Evolutionary conservation across 192 early-diverging fungal genomes (phyloP), one percentile per base, ranked within the genome.

Genomic region (Coemansia sp.): DNA sequence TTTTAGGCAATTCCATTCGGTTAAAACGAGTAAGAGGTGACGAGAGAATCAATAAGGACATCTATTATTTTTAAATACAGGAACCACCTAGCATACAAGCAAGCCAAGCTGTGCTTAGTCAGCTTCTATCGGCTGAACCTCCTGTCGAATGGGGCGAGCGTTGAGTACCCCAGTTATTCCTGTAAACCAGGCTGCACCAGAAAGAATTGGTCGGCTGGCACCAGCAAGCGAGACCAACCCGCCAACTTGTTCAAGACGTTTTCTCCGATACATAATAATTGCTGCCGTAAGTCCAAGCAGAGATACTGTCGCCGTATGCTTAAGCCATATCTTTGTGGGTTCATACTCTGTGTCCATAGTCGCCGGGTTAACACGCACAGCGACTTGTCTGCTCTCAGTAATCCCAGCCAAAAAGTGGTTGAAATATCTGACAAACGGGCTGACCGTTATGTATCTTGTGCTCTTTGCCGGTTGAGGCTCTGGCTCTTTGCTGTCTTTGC

Each of bases 181-280:
- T 12, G 66, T 62, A 3, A 66, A 64, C 76, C 76, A 79, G 9
- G 71, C 64, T 19, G 66, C 23, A 0, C 76, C 76, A 0, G 76
- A 62, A 32, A 79, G 59, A 0, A 79, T 29, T 10, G 76, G 76
- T 1, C 76, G 64, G 8, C 70, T 73, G 47, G 76, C 67, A n/a
- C 76, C 76, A 14, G 76, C 57, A 10, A 79, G 66, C 35, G 76
- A 79, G 5, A 79, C 76, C 38, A 79, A 61, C 3, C 71, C 71
- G 11, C 64, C 64, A 3, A 73, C 70, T 17, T 17, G 27, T n/a
- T 66, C 51, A 24, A 79, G 60, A 11, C 64, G 63, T 57, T 45
- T 66, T 59, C 70, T 62, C 71, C 76, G 66, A 21, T 73, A 79
- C 71, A 41, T 64, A 14, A 73, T 23, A 9, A 70, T 57, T 2